Evolutionary conservation across 2,329 filamentous ascomycete genomes (phyloP), one percentile per base, ranked within the genome.

Genomic region (Scorias spongiosa): DNA sequence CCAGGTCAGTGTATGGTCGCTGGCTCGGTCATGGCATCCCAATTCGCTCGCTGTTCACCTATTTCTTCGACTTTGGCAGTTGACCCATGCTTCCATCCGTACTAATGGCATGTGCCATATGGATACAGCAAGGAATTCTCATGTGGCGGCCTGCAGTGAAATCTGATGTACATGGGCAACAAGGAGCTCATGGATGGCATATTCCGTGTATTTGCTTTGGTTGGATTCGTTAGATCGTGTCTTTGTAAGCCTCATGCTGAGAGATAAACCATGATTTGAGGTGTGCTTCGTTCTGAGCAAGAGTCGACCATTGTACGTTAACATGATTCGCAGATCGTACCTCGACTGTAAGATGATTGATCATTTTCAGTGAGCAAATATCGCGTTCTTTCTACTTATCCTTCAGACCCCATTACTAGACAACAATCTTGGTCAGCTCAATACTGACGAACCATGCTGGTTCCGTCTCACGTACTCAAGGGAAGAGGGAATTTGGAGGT

Each of bases 401-500:
- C n/a, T n/a, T n/a, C n/a, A n/a, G n/a, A n/a, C n/a, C n/a, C n/a
- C n/a, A n/a, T n/a, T 77, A 2, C 72, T 70, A 44, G 45, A 77
- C 20, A 70, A 72, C 39, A 63, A 68, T 0, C 63, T 67, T 0
- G 66, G 70, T 46, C 66, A 67, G 41, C 64, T 71, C 48, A 57
- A 62, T 40, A 62, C 63, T 0, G 64, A 64, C 15, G 55, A 64
- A 42, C 59, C 66, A 1, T 74, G 75, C 0, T 73, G 68, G 66
- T 77, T 76, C 48, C 58, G 75, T 2, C 40, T 78, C 14, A 68
- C 77, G 0, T 77, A 71, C 45, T 66, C 63, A 2, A 64, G 66
- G n/a, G 55, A 63, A 6, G 51, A 59, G 29, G 49, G 8, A 54
- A 53, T 2, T 52, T 69, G 2, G 54, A 51, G 11, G 11, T 10